Evolutionary conservation across 2,329 filamentous ascomycete genomes (phyloP).

Genomic region (Claviceps sp.): DNA sequence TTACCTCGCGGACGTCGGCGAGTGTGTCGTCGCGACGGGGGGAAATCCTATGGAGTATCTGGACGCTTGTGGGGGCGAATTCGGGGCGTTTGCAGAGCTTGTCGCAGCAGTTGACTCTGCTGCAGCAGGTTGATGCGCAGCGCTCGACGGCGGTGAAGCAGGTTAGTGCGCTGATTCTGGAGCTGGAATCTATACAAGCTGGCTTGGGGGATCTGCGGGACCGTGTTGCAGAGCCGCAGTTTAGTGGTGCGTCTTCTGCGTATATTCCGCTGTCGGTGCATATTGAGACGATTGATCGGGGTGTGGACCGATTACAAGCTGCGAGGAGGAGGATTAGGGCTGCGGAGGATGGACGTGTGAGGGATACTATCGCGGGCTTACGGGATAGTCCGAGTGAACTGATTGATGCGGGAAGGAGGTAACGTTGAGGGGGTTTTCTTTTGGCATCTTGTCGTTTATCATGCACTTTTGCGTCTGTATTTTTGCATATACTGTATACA

Average conservation of each 20-base stretch:
- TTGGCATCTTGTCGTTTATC: not conserved
- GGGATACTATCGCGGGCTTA: conserved; percentile 33
- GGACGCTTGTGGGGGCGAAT: conserved; percentile 64
- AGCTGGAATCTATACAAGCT: conserved; percentile 59
- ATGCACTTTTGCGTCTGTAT: too few species aligned
- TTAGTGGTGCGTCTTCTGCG: conserved; percentile 29
- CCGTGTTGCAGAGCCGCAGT: conserved; percentile 51
- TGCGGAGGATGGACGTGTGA: conserved; percentile 44
- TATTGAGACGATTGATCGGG: conserved; percentile 59
- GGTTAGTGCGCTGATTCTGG: conserved; percentile 55
- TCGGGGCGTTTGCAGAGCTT: conserved; percentile 44
- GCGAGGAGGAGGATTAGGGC: conserved; percentile 46
- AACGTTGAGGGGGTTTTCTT: not conserved
- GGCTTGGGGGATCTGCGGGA: conserved; percentile 60
- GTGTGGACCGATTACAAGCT: conserved; percentile 56
- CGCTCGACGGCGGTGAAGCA: conserved; percentile 52
- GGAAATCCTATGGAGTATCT: conserved; percentile 55
- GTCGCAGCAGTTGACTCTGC: conserved; percentile 47
- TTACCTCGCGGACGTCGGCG: conserved; percentile 50
- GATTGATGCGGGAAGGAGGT: conserved; percentile 21
- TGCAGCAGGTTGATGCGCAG: conserved; percentile 53
- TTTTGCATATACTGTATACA: too few species aligned
- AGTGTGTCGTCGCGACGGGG: conserved; percentile 45
- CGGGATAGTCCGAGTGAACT: conserved; percentile 27
- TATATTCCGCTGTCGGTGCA: conserved; percentile 56